phyloP scores from a whole-genome alignment of 2,329 filamentous ascomycete species.

The Fusarium austroafricanum region DNA sequence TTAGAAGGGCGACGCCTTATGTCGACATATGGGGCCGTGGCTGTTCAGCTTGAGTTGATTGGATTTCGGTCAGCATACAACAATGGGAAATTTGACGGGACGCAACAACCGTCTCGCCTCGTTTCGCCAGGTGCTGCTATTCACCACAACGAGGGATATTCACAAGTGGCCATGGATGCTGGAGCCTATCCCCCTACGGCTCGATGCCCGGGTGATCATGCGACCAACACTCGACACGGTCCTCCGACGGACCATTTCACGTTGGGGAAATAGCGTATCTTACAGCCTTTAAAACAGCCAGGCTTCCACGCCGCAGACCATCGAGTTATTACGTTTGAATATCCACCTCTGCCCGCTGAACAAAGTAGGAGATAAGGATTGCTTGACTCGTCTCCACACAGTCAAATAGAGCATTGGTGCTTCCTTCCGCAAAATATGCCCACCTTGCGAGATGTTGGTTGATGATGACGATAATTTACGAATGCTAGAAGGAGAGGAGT shows the following conservation, averaged over 20 bases:
- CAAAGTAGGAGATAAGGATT: slow-evolving; percentile 22
- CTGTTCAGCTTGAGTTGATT: not conserved
- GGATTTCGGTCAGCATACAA: not conserved
- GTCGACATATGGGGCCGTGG: not conserved
- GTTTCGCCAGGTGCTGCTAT: not conserved
- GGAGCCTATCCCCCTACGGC: slow-evolving; percentile 12
- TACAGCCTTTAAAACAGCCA: slow-evolving; percentile 11
- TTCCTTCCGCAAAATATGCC: not conserved
- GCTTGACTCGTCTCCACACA: slow-evolving; percentile 1
- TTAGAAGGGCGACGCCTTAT: slow-evolving; percentile 14
- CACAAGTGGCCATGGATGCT: not conserved
- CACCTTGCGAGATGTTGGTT: not conserved
- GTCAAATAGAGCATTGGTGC: not conserved
- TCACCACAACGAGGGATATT: slow-evolving; percentile 24
- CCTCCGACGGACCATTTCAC: slow-evolving; percentile 13
- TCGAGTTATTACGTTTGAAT: slow-evolving; percentile 39
- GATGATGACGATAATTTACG: not conserved
- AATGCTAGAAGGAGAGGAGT: not conserved
- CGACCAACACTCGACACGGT: slow-evolving; percentile 1
- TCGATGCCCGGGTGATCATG: slow-evolving; percentile 17
- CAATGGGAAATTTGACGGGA: not conserved
- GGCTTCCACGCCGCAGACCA: slow-evolving; percentile 10
- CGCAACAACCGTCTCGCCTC: not conserved
- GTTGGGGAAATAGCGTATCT: slow-evolving; percentile 9
- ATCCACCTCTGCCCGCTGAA: slow-evolving; percentile 32